Conservation (phyloP, 1,284 basidiomycete species). For the Agaricales sp. region DNA sequence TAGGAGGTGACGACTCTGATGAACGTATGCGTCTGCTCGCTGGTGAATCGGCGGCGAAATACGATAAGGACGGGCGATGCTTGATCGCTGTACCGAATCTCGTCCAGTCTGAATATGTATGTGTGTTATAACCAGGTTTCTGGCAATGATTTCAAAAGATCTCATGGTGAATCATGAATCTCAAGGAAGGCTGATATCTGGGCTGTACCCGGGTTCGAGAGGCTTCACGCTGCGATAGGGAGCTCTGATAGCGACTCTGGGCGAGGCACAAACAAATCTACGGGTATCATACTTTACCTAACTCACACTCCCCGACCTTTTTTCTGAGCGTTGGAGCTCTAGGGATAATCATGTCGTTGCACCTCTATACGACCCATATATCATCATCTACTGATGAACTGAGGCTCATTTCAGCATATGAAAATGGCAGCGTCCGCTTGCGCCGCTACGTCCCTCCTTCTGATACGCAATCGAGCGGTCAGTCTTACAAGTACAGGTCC, state of each 20-base stretch:
- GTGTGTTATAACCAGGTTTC: too few species aligned
- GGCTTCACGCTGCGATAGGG: constrained; percentile 76
- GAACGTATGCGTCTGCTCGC: too few species aligned
- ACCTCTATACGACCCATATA: constrained; percentile 39
- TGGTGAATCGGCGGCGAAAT: constrained; percentile 3
- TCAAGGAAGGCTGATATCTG: constrained; percentile 67
- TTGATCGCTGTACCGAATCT: constrained; percentile 78
- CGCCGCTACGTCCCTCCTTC: constrained; percentile 36
- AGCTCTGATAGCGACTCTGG: constrained; percentile 27
- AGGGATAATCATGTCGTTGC: constrained; percentile 84
- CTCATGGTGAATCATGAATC: constrained; percentile 2
- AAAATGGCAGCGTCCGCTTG: constrained; percentile 69
- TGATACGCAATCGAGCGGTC: constrained; percentile 30
- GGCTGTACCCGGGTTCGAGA: constrained; percentile 47
- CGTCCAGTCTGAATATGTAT: constrained; percentile 74
- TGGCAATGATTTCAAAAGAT: too few species aligned
- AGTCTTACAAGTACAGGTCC: neutral
- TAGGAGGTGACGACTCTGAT: constrained; percentile 8
- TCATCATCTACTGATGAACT: too few species aligned
- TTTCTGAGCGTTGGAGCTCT: constrained; percentile 5
- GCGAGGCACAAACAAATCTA: constrained; percentile 1
- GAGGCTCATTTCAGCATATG: constrained; percentile 63
- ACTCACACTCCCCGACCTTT: too few species aligned
- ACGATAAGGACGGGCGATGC: constrained; percentile 21
- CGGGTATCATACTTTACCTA: too few species aligned